Percentiles rank a stretch among this genome's conserved stretches.
phyloP scores from a whole-genome alignment of 352 stramenopile genomes.

The Phytophthora cryptogea region DNA sequence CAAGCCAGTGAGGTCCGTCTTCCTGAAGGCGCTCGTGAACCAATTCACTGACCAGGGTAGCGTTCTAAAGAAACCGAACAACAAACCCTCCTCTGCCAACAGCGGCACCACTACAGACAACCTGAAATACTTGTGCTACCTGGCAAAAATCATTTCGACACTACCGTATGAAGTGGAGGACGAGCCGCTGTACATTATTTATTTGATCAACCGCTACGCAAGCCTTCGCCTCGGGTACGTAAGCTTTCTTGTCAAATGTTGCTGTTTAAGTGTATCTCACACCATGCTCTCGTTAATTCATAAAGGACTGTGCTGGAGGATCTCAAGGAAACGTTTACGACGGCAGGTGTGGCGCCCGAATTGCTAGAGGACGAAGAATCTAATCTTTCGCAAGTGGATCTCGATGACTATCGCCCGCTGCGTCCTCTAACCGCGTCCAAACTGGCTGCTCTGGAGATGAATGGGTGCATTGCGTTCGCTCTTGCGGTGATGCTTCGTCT shows the following conservation, averaged over 20 bases:
- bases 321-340: slow-evolving; percentile 54
- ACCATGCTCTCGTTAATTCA: background rate
- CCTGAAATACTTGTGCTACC: slow-evolving; percentile 81
- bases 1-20: slow-evolving; percentile 47
- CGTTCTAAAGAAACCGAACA: slow-evolving; percentile 38
- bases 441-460: slow-evolving; percentile 18
- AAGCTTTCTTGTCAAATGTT: background rate
- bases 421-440: slow-evolving; percentile 7
- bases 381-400: slow-evolving; percentile 49
- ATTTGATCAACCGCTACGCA: slow-evolving; percentile 83
- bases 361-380: slow-evolving; percentile 54
- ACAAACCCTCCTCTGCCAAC: slow-evolving; percentile 9
- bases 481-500: slow-evolving; percentile 71
- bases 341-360: slow-evolving; percentile 38
- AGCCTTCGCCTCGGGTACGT: slow-evolving; percentile 82
- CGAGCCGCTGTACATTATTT: slow-evolving; percentile 87
- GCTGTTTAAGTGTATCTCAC: slow-evolving; percentile 7
- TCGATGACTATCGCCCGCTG: slow-evolving; percentile 35
- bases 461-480: slow-evolving; percentile 49
- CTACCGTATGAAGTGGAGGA: slow-evolving; percentile 85
- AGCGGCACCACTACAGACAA: slow-evolving; percentile 14
- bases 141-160: slow-evolving; percentile 66
- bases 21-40: slow-evolving; percentile 71
- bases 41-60: slow-evolving; percentile 68
- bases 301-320: slow-evolving; percentile 59